These are phyloP conservation scores for Penicillium sclerotiorum DNA, from an alignment of 2,329 filamentous ascomycete species.

Conservation along the genomic window DNA sequence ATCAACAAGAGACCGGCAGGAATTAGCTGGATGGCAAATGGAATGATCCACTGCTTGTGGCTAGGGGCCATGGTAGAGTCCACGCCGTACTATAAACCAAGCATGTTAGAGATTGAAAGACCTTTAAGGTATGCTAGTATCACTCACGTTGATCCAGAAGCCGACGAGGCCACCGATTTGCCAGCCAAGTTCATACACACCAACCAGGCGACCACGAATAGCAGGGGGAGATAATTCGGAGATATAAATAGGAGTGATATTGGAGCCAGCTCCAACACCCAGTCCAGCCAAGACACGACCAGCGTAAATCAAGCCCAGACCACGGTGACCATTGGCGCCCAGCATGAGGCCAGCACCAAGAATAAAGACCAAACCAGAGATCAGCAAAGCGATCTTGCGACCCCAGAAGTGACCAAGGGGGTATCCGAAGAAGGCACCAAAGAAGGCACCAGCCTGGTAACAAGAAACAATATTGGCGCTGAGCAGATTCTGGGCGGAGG, in stretches of 20 bases:
- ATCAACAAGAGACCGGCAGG: conserved; percentile 45
- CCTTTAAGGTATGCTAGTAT: background rate
- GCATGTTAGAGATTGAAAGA: conserved; percentile 1
- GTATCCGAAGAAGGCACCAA: conserved; percentile 73
- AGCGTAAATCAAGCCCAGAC: conserved; percentile 61
- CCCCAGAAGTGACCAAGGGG: conserved; percentile 68
- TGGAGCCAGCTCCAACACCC: conserved; percentile 56
- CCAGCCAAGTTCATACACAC: conserved; percentile 57
- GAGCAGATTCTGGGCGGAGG: conserved; percentile 51
- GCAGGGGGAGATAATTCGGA: conserved; percentile 58
- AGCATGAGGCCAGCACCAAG: conserved; percentile 74
- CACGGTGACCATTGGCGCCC: conserved; percentile 62
- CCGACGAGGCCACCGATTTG: conserved; percentile 50
- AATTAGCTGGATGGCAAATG: conserved; percentile 37
- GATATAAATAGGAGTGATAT: conserved; percentile 61
- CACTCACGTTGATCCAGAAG: conserved; percentile 48
- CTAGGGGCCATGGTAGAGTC: conserved; percentile 27
- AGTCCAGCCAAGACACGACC: conserved; percentile 58
- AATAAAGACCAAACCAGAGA: conserved; percentile 66
- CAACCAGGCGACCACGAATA: conserved; percentile 57
- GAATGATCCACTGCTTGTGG: conserved; percentile 38
- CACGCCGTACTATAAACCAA: conserved; percentile 53
- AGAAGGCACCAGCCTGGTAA: conserved; percentile 83
- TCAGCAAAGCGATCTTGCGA: conserved; percentile 64
- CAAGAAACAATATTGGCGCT: conserved; percentile 77